A percentile compares a stretch with the other conserved stretches of the same genome.
Evolutionary conservation across 441 rosid genomes (phyloP).

Genomic region (Adansonia gregorii): DNA sequence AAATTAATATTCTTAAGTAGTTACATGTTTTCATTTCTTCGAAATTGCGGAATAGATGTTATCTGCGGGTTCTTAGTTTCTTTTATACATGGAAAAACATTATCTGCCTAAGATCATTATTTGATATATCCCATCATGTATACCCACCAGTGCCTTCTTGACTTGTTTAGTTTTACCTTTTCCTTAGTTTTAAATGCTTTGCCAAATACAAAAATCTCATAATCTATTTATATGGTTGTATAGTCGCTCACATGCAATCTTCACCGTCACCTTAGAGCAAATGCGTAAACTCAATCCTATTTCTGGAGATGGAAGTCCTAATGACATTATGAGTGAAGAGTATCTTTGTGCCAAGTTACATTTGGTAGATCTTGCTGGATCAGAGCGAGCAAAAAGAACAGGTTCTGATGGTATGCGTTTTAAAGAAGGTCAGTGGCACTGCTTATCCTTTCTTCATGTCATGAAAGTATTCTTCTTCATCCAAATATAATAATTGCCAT

Average conservation of each 20-base stretch:
- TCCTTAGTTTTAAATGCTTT: slow-evolving; percentile 7
- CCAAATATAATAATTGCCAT: slow-evolving; percentile 25
- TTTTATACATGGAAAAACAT: not conserved
- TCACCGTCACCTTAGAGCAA: slow-evolving; percentile 96
- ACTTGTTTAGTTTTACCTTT: slow-evolving; percentile 3
- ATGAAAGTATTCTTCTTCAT: slow-evolving; percentile 27
- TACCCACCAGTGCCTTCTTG: not conserved
- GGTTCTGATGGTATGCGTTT: slow-evolving; percentile 96
- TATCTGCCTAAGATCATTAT: not conserved
- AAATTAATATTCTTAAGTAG: not conserved
- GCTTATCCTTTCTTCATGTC: slow-evolving; percentile 21
- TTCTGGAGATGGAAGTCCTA: slow-evolving; percentile 55
- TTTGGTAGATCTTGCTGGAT: slow-evolving; percentile 98
- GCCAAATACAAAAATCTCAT: not conserved
- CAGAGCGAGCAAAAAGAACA: slow-evolving; percentile 97
- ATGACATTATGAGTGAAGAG: slow-evolving; percentile 78
- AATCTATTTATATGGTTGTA: slow-evolving; percentile 25
- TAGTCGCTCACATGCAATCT: slow-evolving; percentile 99
- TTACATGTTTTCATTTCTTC: not conserved
- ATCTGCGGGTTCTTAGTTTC: not conserved
- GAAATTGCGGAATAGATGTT: not conserved
- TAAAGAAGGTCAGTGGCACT: slow-evolving; percentile 76
- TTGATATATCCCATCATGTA: not conserved
- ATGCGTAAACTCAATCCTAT: slow-evolving; percentile 76
- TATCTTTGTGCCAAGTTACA: slow-evolving; percentile 98